Evolutionary conservation across 352 stramenopile genomes (phyloP).

Genomic region (Pythium monospermum): DNA sequence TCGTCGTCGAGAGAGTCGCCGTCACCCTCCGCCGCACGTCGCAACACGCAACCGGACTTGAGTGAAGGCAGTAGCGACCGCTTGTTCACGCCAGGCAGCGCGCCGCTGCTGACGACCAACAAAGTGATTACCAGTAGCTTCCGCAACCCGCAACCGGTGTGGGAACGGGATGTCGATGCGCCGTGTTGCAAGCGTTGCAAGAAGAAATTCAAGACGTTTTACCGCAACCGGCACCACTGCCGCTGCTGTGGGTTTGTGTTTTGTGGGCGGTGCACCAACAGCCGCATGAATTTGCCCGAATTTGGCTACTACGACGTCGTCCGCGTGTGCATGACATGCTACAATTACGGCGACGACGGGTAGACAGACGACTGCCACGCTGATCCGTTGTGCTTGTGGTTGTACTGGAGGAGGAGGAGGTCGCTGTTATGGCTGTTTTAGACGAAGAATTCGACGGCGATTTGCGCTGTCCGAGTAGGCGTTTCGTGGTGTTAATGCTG

Average conservation of each 20-base stretch:
- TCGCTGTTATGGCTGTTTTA: constrained; percentile 5
- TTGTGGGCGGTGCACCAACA: constrained; percentile 69
- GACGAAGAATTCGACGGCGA: constrained; percentile 38
- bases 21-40: constrained; percentile 7
- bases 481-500: constrained; percentile 41
- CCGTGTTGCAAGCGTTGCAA: constrained; percentile 86
- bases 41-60: constrained; percentile 16
- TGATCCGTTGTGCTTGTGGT: too few species aligned
- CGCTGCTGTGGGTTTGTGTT: constrained; percentile 85
- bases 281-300: constrained; percentile 83
- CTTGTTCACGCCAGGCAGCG: constrained; percentile 58
- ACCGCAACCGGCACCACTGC: constrained; percentile 78
- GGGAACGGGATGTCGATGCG: constrained; percentile 77
- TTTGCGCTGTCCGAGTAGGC: constrained; percentile 35
- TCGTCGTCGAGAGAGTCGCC: constrained; percentile 16
- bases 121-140: constrained; percentile 69
- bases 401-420: too few species aligned
- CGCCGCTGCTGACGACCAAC: constrained; percentile 53
- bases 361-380: constrained; percentile 6
- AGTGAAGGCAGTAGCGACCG: constrained; percentile 13
- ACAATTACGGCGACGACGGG: constrained; percentile 70
- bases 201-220: constrained; percentile 85
- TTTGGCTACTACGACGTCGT: constrained; percentile 87
- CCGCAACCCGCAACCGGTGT: constrained; percentile 74
- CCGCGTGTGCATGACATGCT: constrained; percentile 74